Base-by-base conservation (phyloP, 129 eudicot genomes). In the Gnaphalium uliginosum region DNA sequence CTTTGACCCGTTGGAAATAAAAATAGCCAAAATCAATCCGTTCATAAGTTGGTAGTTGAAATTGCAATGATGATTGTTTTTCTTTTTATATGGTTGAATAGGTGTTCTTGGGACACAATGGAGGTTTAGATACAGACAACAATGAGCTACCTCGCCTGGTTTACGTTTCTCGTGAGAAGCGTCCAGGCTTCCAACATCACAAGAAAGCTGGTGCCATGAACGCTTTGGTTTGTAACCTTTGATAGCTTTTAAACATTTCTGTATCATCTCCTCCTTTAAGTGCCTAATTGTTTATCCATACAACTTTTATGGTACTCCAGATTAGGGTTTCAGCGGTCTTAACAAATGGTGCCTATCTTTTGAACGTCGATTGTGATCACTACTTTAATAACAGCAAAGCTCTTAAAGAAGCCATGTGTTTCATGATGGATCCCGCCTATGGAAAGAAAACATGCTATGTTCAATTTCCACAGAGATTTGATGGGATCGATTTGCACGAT, bases 151-250 rank as follows among this genome's bases (percentile, higher is more conserved):
- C 97, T 15, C 88, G 96, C 30, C 70, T 92, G 76, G 97, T 92
- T 78, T 92, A 92, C 80, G 97, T 92, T 64, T 92, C 97, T 81
- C 96, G 97, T 83, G 97, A 92, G 78, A 92, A 92, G 83, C 95
- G 97, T 57, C 96, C 93, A 4, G 96, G 96, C 23, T 92, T 92
- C 66, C 96, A 92, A 83, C 97, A 92, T 79, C 97, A 92, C 84
- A 92, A 92, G 85, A 92, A 92, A 84, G 97, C 97, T 29, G 97
- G 97, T 80, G 96, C 97, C 22, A 92, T 92, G 97, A 92, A 92
- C 78, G 96, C 97, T 73, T 89, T 92, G 97, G 97, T 92, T 61
- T 10, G 89, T 83, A 23, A 72, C 50, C 35, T 59, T 4, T 46
- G 17, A 21, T 66, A 56, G 30, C 5, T 15, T 2, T 15, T n/a